Base-by-base conservation (phyloP, 768 basidiomycete species). In the Lactarius hatsudake region DNA sequence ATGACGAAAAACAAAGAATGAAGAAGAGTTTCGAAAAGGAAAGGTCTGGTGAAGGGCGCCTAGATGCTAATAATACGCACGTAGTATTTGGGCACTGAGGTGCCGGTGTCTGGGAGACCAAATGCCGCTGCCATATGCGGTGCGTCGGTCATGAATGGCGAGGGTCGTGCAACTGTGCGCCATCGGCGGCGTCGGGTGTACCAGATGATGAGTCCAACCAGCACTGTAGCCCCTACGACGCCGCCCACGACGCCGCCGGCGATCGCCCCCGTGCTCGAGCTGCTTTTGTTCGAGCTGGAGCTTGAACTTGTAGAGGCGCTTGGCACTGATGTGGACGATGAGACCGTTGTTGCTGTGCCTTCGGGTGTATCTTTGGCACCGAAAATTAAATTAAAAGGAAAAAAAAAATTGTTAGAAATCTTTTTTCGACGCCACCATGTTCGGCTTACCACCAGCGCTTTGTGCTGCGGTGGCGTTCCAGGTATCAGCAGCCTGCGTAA, bases 161-260 rank as follows among this genome's bases (percentile, higher is more conserved):
- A 55, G 13, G 67, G 62, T 13, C 23, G 61, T 0, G 60, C 54
- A 20, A 30, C 42, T 43, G 36, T 0, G 32, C 62, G 66, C 62
- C 10, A 15, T 6, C 28, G 60, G 20, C 56, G 55, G 20, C 56
- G 56, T 2, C 66, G 60, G 23, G 23, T 30, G 54, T 55, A 57
- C 53, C 59, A 68, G 15, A 40, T 1, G 23, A 61, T 15, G 15
- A 34, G 18, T 0, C 32, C 55, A 20, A n/a, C 6, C 8, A 68
- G 43, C 42, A 61, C n/a, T 8, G 64, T 28, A 3, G 18, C 6
- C n/a, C 45, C 38, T 10, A 36, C 30, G 36, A 57, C 1, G 10
- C 43, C 55, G 23, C 67, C 67, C n/a, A 68, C 55, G 18, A 38
- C 59, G 1, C 18, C 32, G 7, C 64, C 67, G 3, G 54, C 62